Evolutionary conservation across 257 asterid species (phyloP), one percentile per base, ranked within the genome.

Genomic region (Nicotiana sylvestris): DNA sequence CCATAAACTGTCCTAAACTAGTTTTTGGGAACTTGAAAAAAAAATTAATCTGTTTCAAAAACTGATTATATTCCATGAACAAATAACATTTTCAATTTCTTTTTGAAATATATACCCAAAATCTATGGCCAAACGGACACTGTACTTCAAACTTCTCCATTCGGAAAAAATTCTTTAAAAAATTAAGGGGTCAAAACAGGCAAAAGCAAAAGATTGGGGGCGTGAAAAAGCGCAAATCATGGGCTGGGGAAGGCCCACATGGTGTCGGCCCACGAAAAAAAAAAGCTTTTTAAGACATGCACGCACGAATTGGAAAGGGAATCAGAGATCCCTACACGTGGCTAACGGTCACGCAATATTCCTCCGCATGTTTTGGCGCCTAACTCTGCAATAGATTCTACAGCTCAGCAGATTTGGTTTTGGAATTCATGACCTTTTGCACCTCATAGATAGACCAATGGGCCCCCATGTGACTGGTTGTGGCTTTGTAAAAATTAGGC

Each of bases 291-390:
- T 66, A 70, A 33, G 57, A 77, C 79, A 55, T 65, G 79, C 35
- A 25, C 10, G 70, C 85, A 65, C 70, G 68, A 51, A n/a, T 43
- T 15, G 3, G 27, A 65, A 5, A 4, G 2, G 3, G 37, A 7
- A 51, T 17, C 49, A 1, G 72, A 9, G 46, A 12, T 17, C 17
- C 6, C 0, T 21, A 27, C 2, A 3, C 21, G 15, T 10, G 12
- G 51, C 51, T 9, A 43, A 43, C 12, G 12, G 51, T 9, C 3
- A 9, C 51, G 51, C 6, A 53, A 82, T 76, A 82, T 80, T 70
- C 81, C 46, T 60, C 86, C 86, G 84, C 86, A 66, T 58, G 72
- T 84, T 84, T 74, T 39, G 86, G 86, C 78, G 86, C 33, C 76
- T 43, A n/a, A n/a, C 11, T 18, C 81, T 27, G 67, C 68, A 53